Evolutionary conservation across 2,329 filamentous ascomycete genomes (phyloP).

Genomic region (Botrytis sinoallii): DNA sequence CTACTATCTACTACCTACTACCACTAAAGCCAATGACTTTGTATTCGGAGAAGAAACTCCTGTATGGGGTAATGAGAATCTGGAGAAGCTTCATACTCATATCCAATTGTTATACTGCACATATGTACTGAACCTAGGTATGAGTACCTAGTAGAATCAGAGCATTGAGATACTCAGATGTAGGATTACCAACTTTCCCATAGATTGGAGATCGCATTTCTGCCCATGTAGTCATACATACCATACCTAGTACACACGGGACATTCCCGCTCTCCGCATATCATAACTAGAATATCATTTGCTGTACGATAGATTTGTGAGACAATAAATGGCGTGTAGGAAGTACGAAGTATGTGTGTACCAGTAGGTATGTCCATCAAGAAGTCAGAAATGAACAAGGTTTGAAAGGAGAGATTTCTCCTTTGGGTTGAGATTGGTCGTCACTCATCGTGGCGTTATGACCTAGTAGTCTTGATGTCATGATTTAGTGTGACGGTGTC

Average conservation of each 20-base stretch:
- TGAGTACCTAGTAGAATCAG: not conserved
- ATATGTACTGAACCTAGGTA: not conserved
- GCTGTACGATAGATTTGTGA: not conserved
- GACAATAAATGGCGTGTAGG: not conserved
- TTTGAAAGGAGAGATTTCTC: not conserved
- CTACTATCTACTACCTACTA: not conserved
- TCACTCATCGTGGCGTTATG: not conserved
- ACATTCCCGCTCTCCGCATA: not conserved
- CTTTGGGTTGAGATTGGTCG: not conserved
- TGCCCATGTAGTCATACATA: not conserved
- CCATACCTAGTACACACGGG: too few relatives aligned
- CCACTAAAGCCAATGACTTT: not conserved
- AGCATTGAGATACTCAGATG: not conserved
- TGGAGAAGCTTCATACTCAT: not conserved
- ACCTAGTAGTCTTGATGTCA: conserved; percentile 3
- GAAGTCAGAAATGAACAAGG: not conserved
- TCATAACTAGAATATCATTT: not conserved
- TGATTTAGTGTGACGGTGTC: not conserved
- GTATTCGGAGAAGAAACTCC: not conserved
- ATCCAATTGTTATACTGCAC: not conserved
- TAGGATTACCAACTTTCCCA: not conserved
- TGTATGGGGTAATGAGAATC: not conserved
- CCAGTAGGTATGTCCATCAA: not conserved
- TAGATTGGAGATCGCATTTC: not conserved
- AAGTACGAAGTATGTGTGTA: not conserved